These are phyloP conservation scores for Colletotrichum falcatum DNA, from an alignment of 2,329 filamentous ascomycete genomes.

Conservation along the genomic window DNA sequence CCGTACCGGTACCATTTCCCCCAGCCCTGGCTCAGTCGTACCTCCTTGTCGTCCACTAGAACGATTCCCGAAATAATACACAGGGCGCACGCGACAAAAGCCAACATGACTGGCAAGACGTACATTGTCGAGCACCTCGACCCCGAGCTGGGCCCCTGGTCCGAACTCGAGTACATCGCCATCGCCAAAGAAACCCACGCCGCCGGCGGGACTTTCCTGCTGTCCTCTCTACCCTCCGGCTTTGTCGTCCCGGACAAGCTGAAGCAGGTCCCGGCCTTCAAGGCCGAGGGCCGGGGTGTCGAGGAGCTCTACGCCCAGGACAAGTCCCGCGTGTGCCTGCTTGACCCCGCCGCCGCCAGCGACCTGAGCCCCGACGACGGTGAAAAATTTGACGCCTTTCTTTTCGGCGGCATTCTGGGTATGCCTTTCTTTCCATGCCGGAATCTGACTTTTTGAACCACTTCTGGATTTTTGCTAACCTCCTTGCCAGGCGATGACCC, in stretches of 20 bases:
- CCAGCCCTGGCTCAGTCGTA: background rate
- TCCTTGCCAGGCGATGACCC: constrained; percentile 82
- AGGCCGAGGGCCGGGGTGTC: constrained; percentile 80
- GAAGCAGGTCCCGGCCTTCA: constrained; percentile 70
- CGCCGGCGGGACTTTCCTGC: constrained; percentile 76
- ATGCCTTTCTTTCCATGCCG: constrained; percentile 45
- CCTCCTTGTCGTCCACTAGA: background rate
- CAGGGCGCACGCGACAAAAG: no score
- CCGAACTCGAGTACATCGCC: constrained; percentile 88
- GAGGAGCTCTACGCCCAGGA: constrained; percentile 82
- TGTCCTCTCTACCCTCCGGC: constrained; percentile 81
- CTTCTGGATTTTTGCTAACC: constrained; percentile 40
- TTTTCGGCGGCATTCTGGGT: constrained; percentile 98
- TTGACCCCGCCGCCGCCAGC: constrained; percentile 85
- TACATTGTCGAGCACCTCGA: constrained; percentile 98
- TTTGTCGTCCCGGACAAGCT: constrained; percentile 74
- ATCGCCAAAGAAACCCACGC: constrained; percentile 85
- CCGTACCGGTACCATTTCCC: constrained; percentile 8
- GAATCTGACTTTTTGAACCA: constrained; percentile 34
- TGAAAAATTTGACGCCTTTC: constrained; percentile 85
- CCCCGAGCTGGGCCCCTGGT: constrained; percentile 93
- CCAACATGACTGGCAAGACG: constrained; percentile 64
- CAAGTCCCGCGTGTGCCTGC: constrained; percentile 84
- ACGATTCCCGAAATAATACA: background rate
- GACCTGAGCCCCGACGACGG: constrained; percentile 89